Base-by-base conservation (phyloP, 306 rosid species). In the Mimosa bimucronata region DNA sequence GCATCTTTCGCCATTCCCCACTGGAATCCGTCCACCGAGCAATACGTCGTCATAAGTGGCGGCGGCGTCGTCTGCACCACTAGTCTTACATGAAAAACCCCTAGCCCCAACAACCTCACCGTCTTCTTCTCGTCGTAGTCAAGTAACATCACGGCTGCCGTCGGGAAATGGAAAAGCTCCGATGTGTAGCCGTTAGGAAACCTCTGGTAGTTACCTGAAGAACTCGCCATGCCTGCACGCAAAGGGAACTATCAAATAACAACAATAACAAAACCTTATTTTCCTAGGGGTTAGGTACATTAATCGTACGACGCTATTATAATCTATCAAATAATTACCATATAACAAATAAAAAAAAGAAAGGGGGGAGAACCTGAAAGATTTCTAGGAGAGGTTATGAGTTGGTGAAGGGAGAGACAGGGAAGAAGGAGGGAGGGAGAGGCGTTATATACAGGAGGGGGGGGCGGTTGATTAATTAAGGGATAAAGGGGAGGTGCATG, bases 1-100 rank as follows among this genome's bases (percentile, higher is more conserved):
- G 34, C 12, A n/a, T 86, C 87, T 50, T 37, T 80, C 9, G 85
- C 40, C 23, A 86, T 15, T 0, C 83, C 87, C 87, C 85, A 86
- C 7, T 73, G 42, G 9, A 83, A 79, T 0, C 29, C 52, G 1
- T 37, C 48, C 0, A 80, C 75, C 1, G 46, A 60, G n/a, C 89
- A 86, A 11, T 73, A 37, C 0, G 69, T 29, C 15, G 71, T 46
- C n/a, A 73, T 9, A 14, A 86, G 25, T 7, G 57, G 21, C n/a
- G 13, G 58, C 5, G 9, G 13, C 0, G 45, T 3, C 4, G 38
- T 5, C 7, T 66, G 76, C 42, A 21, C 30, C 0, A 68, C 6
- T 9, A 77, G 65, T 9, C 61, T 41, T 0, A 80, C 7, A 1
- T 18, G 25, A 34, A 86, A 86, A 1, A 2, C 0, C 2, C 87